Conservation (phyloP, 768 basidiomycete genomes). For the Russula abietina region DNA sequence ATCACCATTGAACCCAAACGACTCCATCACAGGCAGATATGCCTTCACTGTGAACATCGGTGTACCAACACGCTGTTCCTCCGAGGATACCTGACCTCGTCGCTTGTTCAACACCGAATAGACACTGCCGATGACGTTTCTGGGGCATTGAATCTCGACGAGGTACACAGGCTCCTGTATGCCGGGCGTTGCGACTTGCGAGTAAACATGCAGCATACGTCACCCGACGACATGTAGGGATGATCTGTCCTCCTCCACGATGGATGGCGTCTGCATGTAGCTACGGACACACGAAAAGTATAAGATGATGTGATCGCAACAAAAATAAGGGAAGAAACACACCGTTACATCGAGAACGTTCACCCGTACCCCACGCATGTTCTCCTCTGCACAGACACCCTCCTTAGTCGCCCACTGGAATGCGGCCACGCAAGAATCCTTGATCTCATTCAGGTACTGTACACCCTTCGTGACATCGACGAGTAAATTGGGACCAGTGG, state of each 20-base stretch:
- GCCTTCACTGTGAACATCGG: constrained; percentile 99
- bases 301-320: neutral
- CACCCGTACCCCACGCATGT: constrained; percentile 96
- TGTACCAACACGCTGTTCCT: constrained; percentile 94
- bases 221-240: constrained; percentile 94
- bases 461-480: constrained; percentile 99
- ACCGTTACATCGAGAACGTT: constrained; percentile 96
- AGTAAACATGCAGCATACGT: constrained; percentile 94
- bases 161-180: constrained; percentile 97
- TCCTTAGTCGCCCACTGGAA: constrained; percentile 99
- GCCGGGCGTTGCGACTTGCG: constrained; percentile 81
- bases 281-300: constrained; percentile 35
- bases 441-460: constrained; percentile 99
- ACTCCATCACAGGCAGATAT: constrained; percentile 85
- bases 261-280: constrained; percentile 99
- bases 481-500: constrained; percentile 92
- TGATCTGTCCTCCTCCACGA: constrained; percentile 97
- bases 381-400: constrained; percentile 93
- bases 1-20: constrained; percentile 97
- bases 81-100: constrained; percentile 96
- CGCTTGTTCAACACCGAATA: constrained; percentile 92
- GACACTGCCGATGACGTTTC: constrained; percentile 96
- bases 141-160: constrained; percentile 97
- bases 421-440: constrained; percentile 98
- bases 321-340: constrained; percentile 29